Evolutionary conservation across 1,284 basidiomycete genomes (phyloP), one percentile per base, ranked within the genome.

Genomic region (Ganoderma sp.): DNA sequence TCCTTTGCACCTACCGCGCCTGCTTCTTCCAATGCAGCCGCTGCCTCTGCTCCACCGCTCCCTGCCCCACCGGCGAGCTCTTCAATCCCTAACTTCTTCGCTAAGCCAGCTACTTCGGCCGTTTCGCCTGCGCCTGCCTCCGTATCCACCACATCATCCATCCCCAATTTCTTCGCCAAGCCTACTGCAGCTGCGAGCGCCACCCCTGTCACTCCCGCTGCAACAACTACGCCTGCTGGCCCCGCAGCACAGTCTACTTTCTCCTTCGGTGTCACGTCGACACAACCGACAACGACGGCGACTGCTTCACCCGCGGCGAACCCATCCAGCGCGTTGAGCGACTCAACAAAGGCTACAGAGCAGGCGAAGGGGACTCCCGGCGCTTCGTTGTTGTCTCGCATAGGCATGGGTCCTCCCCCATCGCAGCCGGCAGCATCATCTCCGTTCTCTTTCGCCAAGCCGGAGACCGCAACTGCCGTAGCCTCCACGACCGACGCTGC

Each of bases 121-220:
- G 37, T 68, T 5, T 39, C 72, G 10, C 19, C 64, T 15, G 43
- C 67, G 3, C 37, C 65, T 12, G 17, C 57, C 1, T 17, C 65
- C 15, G 43, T 64, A 1, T 42, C 67, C 71, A 42, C 76, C 14
- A 43, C 37, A n/a, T 41, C 9, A 34, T 52, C 66, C 22, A 65
- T 74, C 43, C 73, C 76, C 22, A 76, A 73, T 65, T 75, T 77
- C 66, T 77, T 79, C 25, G 72, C 61, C 34, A 71, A 73, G 28
- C 60, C 68, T 28, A 43, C 69, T 2, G 56, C 69, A 8, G 56
- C 48, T 41, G 41, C 67, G 6, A 9, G 54, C 43, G 17, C 64
- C 15, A 37, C 59, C 9, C 56, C 64, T 9, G 37, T 59, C 1
- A 17, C 63, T 15, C 14, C 50, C 22, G n/a, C 60, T 28, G 25